Conservation (phyloP, 2,329 filamentous ascomycete species). For the Elsinoe arachidis region DNA sequence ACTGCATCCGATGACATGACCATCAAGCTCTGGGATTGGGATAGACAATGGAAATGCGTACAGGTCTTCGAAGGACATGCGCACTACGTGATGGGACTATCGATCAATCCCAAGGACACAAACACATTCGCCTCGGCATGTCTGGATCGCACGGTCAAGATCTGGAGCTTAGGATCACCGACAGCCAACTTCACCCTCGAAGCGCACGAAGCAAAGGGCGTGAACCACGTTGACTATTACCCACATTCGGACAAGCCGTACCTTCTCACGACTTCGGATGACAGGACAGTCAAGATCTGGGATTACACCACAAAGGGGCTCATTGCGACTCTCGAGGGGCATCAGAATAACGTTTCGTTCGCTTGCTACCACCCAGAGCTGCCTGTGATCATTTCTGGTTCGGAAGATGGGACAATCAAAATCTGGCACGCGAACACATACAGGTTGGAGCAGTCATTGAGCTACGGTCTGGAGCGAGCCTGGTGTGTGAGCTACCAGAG, state of each 20-base stretch:
- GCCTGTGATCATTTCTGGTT: conserved; percentile 94
- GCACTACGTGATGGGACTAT: conserved; percentile 93
- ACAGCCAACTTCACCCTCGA: conserved; percentile 94
- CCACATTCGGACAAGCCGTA: conserved; percentile 66
- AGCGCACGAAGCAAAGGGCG: conserved; percentile 92
- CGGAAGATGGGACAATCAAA: conserved; percentile 93
- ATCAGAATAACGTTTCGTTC: conserved; percentile 96
- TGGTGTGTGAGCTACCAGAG: conserved; percentile 97
- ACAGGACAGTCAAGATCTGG: conserved; percentile 96
- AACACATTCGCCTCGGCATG: conserved; percentile 61
- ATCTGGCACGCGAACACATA: conserved; percentile 99
- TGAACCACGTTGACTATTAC: conserved; percentile 92
- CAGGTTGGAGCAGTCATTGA: conserved; percentile 87
- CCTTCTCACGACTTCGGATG: conserved; percentile 91
- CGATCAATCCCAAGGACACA: conserved; percentile 96
- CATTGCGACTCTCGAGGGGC: conserved; percentile 91
- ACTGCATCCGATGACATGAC: conserved; percentile 98
- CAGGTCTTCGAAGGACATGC: conserved; percentile 94
- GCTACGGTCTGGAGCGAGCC: conserved; percentile 88
- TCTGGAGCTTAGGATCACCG: conserved; percentile 91
- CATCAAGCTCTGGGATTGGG: conserved; percentile 98
- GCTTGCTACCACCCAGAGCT: conserved; percentile 96
- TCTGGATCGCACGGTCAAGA: conserved; percentile 92
- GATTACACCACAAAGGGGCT: conserved; percentile 98
- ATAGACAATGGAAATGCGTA: conserved; percentile 95